Evolutionary conservation across 305 asterid genomes (phyloP).

Genomic region (Caryopteris hybrid): DNA sequence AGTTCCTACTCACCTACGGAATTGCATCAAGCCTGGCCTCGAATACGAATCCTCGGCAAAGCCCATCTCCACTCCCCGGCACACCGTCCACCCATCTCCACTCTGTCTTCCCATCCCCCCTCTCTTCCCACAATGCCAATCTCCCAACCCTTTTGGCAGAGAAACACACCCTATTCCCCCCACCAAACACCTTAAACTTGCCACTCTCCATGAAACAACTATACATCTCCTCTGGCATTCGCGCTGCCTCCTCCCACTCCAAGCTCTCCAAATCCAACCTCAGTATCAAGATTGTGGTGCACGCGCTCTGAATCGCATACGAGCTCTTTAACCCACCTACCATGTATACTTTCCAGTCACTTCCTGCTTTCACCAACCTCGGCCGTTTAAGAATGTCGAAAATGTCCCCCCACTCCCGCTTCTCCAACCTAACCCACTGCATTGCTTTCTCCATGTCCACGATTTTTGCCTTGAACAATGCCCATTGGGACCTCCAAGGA

Average conservation of each 20-base stretch:
- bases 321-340: constrained; percentile 83
- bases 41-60: constrained; percentile 70
- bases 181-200: constrained; percentile 97
- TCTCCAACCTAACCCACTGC: constrained; percentile 75
- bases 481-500: constrained; percentile 98
- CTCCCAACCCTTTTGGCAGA: constrained; percentile 80
- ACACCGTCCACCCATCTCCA: constrained; percentile 88
- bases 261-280: constrained; percentile 79
- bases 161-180: constrained; percentile 75
- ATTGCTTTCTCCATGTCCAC: constrained; percentile 44
- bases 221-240: constrained; percentile 90
- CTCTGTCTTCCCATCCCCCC: constrained; percentile 44
- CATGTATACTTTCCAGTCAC: constrained; percentile 59
- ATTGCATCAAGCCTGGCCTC: constrained; percentile 69
- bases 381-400: constrained; percentile 80
- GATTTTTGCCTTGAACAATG: constrained; percentile 62
- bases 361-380: constrained; percentile 62
- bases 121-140: constrained; percentile 81
- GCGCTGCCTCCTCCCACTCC: constrained; percentile 92
- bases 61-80: constrained; percentile 84
- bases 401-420: constrained; percentile 86
- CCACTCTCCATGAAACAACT: constrained; percentile 69
- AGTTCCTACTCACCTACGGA: constrained; percentile 26
- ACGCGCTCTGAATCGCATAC: constrained; percentile 63
- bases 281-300: constrained; percentile 77